A percentile compares a stretch with the other conserved stretches of the same genome.
Conservation (phyloP, 2,329 filamentous ascomycete genomes). For the Fusarium hainanense region DNA sequence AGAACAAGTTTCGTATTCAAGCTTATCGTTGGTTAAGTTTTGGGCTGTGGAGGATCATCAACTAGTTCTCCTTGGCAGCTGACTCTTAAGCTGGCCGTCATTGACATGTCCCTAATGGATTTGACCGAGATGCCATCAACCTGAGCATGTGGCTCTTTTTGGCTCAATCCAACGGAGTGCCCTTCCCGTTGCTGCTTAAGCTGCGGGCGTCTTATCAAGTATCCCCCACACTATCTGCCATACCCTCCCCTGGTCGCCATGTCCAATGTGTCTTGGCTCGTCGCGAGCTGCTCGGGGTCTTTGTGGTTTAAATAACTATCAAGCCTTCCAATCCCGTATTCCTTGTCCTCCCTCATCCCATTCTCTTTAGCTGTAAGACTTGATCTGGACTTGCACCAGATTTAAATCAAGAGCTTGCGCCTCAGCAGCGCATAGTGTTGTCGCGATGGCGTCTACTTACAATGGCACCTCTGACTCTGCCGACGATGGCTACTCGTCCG, state of each 20-base stretch:
- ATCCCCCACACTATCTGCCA: constrained; percentile 40
- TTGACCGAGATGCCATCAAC: constrained; percentile 4
- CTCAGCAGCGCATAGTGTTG: constrained; percentile 6
- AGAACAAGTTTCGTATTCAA: background rate
- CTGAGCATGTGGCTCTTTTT: constrained; percentile 14
- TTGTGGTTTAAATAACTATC: constrained; percentile 34
- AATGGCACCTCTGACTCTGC: constrained; percentile 63
- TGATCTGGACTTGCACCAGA: constrained; percentile 16
- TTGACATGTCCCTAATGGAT: background rate
- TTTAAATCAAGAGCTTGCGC: constrained; percentile 27
- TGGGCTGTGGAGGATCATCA: constrained; percentile 8
- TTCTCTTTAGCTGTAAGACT: constrained; percentile 23
- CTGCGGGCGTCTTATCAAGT: constrained; percentile 44
- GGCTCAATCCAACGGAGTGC: constrained; percentile 7
- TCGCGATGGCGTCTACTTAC: constrained; percentile 55
- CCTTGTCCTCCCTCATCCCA: constrained; percentile 23
- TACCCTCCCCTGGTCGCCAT: constrained; percentile 33
- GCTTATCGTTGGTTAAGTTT: constrained; percentile 7
- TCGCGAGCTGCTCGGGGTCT: constrained; percentile 1
- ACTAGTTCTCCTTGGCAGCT: constrained; percentile 30
- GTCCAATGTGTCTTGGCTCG: constrained; percentile 21
- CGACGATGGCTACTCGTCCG: constrained; percentile 62
- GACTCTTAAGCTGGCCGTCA: background rate
- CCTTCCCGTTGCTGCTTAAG: constrained; percentile 29
- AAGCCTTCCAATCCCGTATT: constrained; percentile 33